Percentiles rank a stretch among this genome's conserved stretches.
phyloP scores from a whole-genome alignment of 2,329 filamentous ascomycete genomes.

The Aspergillus uvarum region DNA sequence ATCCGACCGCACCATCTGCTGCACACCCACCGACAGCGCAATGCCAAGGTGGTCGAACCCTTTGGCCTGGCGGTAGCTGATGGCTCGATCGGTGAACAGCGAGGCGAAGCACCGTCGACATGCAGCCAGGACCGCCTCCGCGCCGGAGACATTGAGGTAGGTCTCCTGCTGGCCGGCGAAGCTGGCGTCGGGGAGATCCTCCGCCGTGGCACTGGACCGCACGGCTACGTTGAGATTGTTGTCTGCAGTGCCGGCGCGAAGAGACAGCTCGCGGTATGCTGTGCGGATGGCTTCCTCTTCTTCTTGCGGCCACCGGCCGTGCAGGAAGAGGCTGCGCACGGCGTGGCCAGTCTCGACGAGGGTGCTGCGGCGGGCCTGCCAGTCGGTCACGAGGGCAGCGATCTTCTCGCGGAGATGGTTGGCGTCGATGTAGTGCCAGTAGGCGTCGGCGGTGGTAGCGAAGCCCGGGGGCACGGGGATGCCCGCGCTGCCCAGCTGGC shows the following conservation, averaged over 20 bases:
- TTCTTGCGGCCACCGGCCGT: conserved; percentile 32
- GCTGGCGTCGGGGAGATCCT: conserved; percentile 42
- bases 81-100: conserved; percentile 41
- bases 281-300: conserved; percentile 28
- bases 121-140: conserved; percentile 32
- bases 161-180: conserved; percentile 44
- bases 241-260: conserved; percentile 11
- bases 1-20: conserved; percentile 37
- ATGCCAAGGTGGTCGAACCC: conserved; percentile 24
- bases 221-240: conserved; percentile 37
- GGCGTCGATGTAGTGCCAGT: conserved; percentile 36
- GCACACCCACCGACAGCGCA: conserved; percentile 25
- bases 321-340: conserved; percentile 32
- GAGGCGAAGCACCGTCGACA: conserved; percentile 42
- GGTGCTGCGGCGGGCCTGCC: conserved; percentile 28
- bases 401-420: conserved; percentile 36
- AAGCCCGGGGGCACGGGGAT: conserved; percentile 38
- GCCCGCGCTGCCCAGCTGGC: conserved; percentile 27
- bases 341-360: conserved; percentile 34
- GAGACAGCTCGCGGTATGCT: conserved; percentile 31
- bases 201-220: conserved; percentile 41
- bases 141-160: conserved; percentile 38
- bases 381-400: conserved; percentile 27
- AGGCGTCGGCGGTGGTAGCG: conserved; percentile 36
- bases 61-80: conserved; percentile 33